Conservation (phyloP, 345 rosid genomes). For the Hibiscus tridactylites region DNA sequence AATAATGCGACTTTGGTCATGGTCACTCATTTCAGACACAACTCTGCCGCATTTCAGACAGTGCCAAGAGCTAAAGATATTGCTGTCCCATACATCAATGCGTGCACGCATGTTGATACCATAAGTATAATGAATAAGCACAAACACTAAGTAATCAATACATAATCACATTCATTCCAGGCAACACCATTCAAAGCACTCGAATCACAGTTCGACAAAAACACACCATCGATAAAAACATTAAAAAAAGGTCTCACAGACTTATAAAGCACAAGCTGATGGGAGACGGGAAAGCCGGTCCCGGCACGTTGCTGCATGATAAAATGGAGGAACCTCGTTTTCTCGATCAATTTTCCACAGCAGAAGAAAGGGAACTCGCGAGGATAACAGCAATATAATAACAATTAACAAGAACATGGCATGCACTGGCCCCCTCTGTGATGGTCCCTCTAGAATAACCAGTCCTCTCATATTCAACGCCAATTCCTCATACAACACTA, state of each 20-base stretch:
- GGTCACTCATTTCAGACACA: not conserved
- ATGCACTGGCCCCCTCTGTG: no score
- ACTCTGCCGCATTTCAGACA: not conserved
- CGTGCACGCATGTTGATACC: slow-evolving; percentile 23
- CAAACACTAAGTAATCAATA: slow-evolving; percentile 16
- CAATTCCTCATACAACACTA: no score
- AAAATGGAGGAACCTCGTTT: not conserved
- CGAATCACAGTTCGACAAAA: not conserved
- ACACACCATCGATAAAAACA: not conserved
- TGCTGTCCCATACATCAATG: slow-evolving; percentile 20
- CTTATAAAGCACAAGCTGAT: not conserved
- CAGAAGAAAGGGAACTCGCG: no score
- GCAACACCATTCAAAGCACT: not conserved
- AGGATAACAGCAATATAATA: no score
- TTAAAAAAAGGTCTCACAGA: not conserved
- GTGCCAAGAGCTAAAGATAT: slow-evolving; percentile 3
- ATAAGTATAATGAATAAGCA: slow-evolving; percentile 26
- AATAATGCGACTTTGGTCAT: not conserved
- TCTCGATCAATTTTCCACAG: slow-evolving; percentile 3
- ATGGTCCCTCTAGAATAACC: no score
- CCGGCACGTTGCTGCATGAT: slow-evolving; percentile 13
- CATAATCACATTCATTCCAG: not conserved
- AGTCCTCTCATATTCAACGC: no score
- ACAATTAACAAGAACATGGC: no score
- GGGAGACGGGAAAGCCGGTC: not conserved